Conservation (phyloP, 768 basidiomycete genomes). For the Hydnum rufescens region DNA sequence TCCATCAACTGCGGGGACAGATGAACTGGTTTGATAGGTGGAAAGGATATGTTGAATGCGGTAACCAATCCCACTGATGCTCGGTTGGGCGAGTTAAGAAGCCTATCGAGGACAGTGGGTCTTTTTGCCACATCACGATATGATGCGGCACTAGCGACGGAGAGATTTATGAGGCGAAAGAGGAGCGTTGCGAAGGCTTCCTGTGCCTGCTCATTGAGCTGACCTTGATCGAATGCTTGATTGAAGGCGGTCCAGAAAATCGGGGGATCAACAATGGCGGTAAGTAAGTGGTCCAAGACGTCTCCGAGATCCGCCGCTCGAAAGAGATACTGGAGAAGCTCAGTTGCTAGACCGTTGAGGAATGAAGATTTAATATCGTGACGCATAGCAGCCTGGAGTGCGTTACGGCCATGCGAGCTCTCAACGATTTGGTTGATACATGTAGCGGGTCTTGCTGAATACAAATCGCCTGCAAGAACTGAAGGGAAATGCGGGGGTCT, state of each 20-base stretch:
- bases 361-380: slow-evolving; percentile 21
- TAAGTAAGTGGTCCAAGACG: slow-evolving; percentile 23
- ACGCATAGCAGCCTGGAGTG: slow-evolving; percentile 26
- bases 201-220: slow-evolving; percentile 18
- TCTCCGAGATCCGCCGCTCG: slow-evolving; percentile 20
- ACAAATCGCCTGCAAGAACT: too few relatives aligned
- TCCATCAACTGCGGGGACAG: slow-evolving; percentile 15
- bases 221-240: slow-evolving; percentile 10
- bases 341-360: slow-evolving; percentile 24
- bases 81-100: slow-evolving; percentile 14
- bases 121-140: slow-evolving; percentile 25
- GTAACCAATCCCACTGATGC: slow-evolving; percentile 17
- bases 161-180: slow-evolving; percentile 24
- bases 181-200: slow-evolving; percentile 30
- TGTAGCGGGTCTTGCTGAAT: too few relatives aligned
- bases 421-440: too few relatives aligned
- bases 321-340: slow-evolving; percentile 23
- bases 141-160: slow-evolving; percentile 12
- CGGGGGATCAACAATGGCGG: slow-evolving; percentile 28
- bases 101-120: slow-evolving; percentile 15
- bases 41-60: slow-evolving; percentile 24
- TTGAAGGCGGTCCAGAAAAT: slow-evolving; percentile 26
- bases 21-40: not conserved
- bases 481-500: too few relatives aligned
- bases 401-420: slow-evolving; percentile 22